These are phyloP conservation scores for Sclerotiophoma versabilis DNA, from an alignment of 2,329 filamentous ascomycete genomes.

Conservation along the genomic window DNA sequence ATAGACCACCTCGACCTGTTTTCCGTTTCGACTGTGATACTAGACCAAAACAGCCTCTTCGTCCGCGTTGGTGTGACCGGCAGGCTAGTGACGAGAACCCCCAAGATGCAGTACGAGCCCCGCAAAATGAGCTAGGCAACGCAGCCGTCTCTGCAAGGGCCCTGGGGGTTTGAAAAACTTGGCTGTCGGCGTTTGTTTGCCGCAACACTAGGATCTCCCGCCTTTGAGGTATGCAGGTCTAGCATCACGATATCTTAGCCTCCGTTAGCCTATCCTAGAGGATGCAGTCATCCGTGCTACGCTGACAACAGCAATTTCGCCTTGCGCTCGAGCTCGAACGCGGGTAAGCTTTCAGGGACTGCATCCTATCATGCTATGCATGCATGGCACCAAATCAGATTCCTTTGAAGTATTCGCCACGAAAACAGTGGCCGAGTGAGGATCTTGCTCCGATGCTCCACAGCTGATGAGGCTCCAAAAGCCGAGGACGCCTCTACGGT, in stretches of 20 bases:
- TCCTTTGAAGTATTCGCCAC: slow-evolving; percentile 1
- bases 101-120: background rate
- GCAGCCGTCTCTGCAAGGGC: background rate
- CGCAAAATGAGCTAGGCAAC: background rate
- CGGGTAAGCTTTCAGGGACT: background rate
- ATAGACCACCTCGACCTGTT: background rate
- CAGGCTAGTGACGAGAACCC: background rate
- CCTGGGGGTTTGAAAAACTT: background rate
- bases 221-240: background rate
- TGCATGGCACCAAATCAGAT: slow-evolving; percentile 2
- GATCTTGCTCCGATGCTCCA: background rate
- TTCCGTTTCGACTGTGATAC: background rate
- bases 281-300: background rate
- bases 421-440: background rate
- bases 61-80: background rate
- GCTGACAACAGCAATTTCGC: background rate
- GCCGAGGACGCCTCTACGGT: background rate
- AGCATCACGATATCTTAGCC: background rate
- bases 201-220: background rate
- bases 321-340: background rate
- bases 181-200: background rate
- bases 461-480: slow-evolving; percentile 6
- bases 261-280: background rate
- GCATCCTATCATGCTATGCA: background rate
- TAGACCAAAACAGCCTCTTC: background rate